phyloP scores from a whole-genome alignment of 2,329 filamentous ascomycete species.

The Cordyceps tenuipes region DNA sequence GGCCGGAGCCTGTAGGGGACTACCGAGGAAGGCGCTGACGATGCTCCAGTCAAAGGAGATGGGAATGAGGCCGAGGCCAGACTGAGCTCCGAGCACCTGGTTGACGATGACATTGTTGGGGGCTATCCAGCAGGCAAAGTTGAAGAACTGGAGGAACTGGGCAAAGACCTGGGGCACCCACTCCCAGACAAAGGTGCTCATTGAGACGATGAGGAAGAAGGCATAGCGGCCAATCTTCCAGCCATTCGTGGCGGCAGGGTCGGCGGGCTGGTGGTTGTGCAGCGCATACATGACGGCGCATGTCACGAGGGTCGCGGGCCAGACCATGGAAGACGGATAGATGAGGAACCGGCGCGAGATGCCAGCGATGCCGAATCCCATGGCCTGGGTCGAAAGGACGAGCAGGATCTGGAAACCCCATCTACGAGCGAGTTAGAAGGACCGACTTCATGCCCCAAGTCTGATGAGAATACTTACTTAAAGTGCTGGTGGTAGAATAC shows the following conservation, averaged over 20 bases:
- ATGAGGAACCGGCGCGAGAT: conserved; percentile 51
- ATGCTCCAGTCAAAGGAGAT: conserved; percentile 61
- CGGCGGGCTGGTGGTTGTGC: conserved; percentile 49
- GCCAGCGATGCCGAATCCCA: conserved; percentile 57
- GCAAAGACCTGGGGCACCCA: conserved; percentile 52
- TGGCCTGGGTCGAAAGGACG: conserved; percentile 52
- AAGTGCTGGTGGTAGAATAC: conserved; percentile 45
- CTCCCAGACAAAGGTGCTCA: conserved; percentile 46
- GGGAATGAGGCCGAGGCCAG: conserved; percentile 53
- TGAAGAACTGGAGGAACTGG: conserved; percentile 50
- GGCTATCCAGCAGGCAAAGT: conserved; percentile 53
- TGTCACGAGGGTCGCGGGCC: conserved; percentile 54
- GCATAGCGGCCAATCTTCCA: conserved; percentile 52
- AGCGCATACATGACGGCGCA: conserved; percentile 55
- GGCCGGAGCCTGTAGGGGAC: conserved; percentile 52
- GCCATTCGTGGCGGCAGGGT: conserved; percentile 38
- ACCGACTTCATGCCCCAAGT: background rate
- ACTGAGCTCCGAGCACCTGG: conserved; percentile 55
- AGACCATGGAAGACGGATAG: conserved; percentile 56
- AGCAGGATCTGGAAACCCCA: conserved; percentile 53
- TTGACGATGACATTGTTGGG: conserved; percentile 55
- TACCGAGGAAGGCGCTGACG: conserved; percentile 46
- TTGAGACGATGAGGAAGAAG: conserved; percentile 46
- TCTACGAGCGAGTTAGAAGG: background rate
- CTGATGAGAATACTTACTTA: conserved; percentile 19